phyloP scores from a whole-genome alignment of 768 basidiomycete genomes.

The Suillus clintonianus region DNA sequence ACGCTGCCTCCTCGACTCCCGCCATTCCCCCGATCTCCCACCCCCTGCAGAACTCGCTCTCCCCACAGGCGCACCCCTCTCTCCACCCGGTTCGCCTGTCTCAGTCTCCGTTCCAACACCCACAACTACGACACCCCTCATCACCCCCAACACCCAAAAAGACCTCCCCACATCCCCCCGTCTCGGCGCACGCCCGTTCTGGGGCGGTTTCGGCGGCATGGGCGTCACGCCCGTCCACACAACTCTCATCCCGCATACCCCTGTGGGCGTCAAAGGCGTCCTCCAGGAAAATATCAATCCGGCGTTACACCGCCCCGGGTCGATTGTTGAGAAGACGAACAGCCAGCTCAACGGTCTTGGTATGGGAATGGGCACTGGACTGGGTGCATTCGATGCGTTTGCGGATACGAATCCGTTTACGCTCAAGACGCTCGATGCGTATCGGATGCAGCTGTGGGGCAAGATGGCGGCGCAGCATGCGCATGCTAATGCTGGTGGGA shows the following conservation, averaged over 20 bases:
- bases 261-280: slow-evolving; percentile 29
- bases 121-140: slow-evolving; percentile 22
- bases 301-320: slow-evolving; percentile 18
- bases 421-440: slow-evolving; percentile 83
- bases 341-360: slow-evolving; percentile 30
- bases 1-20: slow-evolving; percentile 69
- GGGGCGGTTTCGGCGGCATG: slow-evolving; percentile 75
- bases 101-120: slow-evolving; percentile 9
- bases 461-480: slow-evolving; percentile 79
- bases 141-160: slow-evolving; percentile 76
- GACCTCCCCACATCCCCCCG: slow-evolving; percentile 70
- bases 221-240: slow-evolving; percentile 86
- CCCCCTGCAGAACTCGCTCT: slow-evolving; percentile 45
- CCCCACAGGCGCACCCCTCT: slow-evolving; percentile 24
- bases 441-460: slow-evolving; percentile 91
- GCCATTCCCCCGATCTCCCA: slow-evolving; percentile 51
- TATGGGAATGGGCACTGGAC: slow-evolving; percentile 15
- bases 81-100: slow-evolving; percentile 21
- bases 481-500: slow-evolving; percentile 17
- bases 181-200: slow-evolving; percentile 58
- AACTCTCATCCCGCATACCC: slow-evolving; percentile 74
- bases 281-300: slow-evolving; percentile 30
- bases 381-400: slow-evolving; percentile 71
- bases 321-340: slow-evolving; percentile 34
- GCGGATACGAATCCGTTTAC: slow-evolving; percentile 82